These are phyloP conservation scores for Astrephomene gubernaculifera DNA, from an alignment of 139 green algal genomes.

Conservation along the genomic window DNA sequence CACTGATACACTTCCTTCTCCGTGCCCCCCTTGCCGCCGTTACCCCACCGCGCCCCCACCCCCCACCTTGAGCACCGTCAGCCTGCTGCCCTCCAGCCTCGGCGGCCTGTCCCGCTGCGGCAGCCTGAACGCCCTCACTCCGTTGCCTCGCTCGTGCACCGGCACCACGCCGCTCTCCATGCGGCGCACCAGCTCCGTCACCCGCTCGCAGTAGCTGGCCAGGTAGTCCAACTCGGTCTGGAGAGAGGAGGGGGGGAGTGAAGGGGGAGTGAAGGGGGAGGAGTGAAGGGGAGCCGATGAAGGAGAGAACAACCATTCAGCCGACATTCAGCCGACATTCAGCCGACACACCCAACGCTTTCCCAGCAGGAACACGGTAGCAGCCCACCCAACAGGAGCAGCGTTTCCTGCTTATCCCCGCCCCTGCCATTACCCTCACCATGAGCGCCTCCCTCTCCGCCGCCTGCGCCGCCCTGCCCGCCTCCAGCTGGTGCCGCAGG, in stretches of 20 bases:
- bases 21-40: not conserved
- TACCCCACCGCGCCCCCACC: not conserved
- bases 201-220: slow-evolving; percentile 37
- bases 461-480: not conserved
- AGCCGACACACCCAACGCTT: no score
- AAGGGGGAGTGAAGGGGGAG: no score
- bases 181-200: slow-evolving; percentile 49
- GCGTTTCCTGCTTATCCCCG: not conserved
- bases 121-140: slow-evolving; percentile 31
- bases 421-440: not conserved
- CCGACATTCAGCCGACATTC: no score
- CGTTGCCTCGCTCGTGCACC: slow-evolving; percentile 42
- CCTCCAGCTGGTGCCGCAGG: slow-evolving; percentile 36
- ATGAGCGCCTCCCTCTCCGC: slow-evolving; percentile 15
- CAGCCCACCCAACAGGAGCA: no score
- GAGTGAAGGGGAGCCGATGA: not conserved
- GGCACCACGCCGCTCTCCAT: slow-evolving; percentile 53
- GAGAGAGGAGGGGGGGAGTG: not conserved
- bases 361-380: no score
- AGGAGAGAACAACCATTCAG: no score
- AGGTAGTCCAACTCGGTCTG: slow-evolving; percentile 49
- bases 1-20: not conserved
- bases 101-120: slow-evolving; percentile 27
- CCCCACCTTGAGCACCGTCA: slow-evolving; percentile 6
- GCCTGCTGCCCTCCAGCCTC: slow-evolving; percentile 14